Percentiles rank a stretch among this genome's conserved stretches.
Conservation (phyloP, 495 filamentous ascomycete species). For the Parachaetomium inaequale region DNA sequence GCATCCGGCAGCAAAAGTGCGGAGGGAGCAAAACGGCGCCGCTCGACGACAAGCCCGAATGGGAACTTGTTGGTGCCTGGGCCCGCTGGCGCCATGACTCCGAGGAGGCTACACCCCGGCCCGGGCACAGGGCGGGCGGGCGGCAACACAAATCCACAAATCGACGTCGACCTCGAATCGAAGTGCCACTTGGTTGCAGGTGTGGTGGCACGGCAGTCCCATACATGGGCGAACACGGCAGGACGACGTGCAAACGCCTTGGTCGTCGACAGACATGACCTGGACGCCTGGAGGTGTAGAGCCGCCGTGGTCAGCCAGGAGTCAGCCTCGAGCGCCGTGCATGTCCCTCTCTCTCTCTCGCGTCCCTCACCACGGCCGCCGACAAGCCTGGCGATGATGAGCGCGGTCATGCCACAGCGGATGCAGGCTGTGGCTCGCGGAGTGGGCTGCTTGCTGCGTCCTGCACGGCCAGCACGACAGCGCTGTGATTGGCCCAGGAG, state of each 20-base stretch:
- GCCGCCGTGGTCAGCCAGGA: neutral
- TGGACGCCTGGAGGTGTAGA: neutral
- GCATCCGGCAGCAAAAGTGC: conserved; percentile 22
- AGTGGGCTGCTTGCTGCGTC: conserved; percentile 10
- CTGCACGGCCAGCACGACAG: conserved; percentile 19
- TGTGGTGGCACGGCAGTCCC: conserved; percentile 27
- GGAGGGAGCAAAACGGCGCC: conserved; percentile 34
- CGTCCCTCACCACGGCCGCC: neutral
- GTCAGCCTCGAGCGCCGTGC: neutral
- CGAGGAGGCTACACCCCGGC: conserved; percentile 17
- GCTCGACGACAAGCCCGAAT: conserved; percentile 36
- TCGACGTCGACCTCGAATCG: conserved; percentile 11
- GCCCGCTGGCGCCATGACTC: conserved; percentile 21
- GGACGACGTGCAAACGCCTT: neutral
- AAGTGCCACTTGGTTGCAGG: conserved; percentile 14
- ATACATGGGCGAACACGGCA: conserved; percentile 15
- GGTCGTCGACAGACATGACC: neutral
- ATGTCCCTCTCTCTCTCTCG: neutral
- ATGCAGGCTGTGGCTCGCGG: conserved; percentile 16
- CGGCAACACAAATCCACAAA: conserved; percentile 10
- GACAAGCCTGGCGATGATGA: neutral
- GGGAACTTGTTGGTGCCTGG: conserved; percentile 29
- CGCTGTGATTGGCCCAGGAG: conserved; percentile 27
- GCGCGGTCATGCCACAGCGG: conserved; percentile 21
- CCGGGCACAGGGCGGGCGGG: conserved; percentile 3